These are phyloP conservation scores for Tilletia horrida DNA, from an alignment of 1,284 basidiomycete species.

Conservation along the genomic window DNA sequence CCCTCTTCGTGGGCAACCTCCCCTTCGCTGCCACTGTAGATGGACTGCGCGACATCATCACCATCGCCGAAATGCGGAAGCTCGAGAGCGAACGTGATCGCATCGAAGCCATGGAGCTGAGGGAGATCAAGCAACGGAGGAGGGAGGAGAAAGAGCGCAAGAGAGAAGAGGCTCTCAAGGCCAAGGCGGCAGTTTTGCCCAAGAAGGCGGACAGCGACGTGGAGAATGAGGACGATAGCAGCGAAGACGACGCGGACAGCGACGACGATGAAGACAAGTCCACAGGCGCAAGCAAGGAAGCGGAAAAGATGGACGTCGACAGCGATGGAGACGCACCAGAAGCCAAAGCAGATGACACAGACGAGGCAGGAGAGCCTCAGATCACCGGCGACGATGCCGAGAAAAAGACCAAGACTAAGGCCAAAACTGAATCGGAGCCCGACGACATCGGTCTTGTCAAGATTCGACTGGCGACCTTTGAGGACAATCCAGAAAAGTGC, in stretches of 20 bases:
- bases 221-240: constrained; percentile 15
- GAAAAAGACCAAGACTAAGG: constrained; percentile 12
- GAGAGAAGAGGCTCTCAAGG: constrained; percentile 8
- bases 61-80: constrained; percentile 54
- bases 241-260: background rate
- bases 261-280: background rate
- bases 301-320: background rate
- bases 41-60: constrained; percentile 69
- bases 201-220: background rate
- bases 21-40: constrained; percentile 76
- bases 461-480: constrained; percentile 88
- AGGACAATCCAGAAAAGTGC: constrained; percentile 79
- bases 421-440: background rate
- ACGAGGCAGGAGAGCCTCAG: background rate
- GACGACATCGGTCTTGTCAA: constrained; percentile 70
- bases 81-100: constrained; percentile 19
- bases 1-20: constrained; percentile 83
- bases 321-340: background rate
- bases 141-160: constrained; percentile 20
- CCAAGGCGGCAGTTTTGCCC: constrained; percentile 8
- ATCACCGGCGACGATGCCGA: constrained; percentile 7
- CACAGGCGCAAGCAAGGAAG: background rate
- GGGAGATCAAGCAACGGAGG: constrained; percentile 18
- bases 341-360: background rate
- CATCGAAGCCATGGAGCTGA: constrained; percentile 12